Evolutionary conservation across 108 stramenopile genomes (phyloP).

Genomic region (Skeletonema potamos): DNA sequence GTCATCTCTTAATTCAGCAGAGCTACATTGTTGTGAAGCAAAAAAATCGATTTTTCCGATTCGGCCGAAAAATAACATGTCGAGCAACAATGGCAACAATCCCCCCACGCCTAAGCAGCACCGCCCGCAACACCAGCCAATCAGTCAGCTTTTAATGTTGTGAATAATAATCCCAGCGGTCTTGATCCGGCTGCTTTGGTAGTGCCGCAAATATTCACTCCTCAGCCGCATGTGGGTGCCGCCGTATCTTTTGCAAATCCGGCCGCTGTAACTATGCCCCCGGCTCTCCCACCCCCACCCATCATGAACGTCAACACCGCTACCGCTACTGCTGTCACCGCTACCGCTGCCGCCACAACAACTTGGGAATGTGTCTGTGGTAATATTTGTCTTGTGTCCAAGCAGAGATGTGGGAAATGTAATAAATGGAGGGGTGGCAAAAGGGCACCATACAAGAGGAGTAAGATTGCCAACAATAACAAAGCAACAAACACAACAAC

Average conservation of each 20-base stretch:
- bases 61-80: constrained; percentile 8
- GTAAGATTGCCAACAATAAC: not conserved
- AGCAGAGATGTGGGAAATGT: not conserved
- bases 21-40: not conserved
- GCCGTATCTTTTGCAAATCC: not conserved
- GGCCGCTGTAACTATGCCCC: not conserved
- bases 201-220: not conserved
- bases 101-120: not conserved
- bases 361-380: not conserved
- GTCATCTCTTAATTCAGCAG: too few species aligned
- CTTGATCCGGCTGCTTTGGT: not conserved
- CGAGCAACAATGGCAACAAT: not conserved
- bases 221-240: not conserved
- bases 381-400: not conserved
- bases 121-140: not conserved
- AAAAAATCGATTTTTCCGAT: not conserved
- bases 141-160: not conserved
- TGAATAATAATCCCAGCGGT: not conserved
- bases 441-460: not conserved
- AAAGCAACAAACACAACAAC: not conserved
- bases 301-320: not conserved
- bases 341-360: not conserved
- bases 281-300: not conserved
- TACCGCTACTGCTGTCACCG: not conserved
- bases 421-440: not conserved